Conservation (phyloP, 2,329 filamentous ascomycete genomes). For the Pseudodiploospora longispora region DNA sequence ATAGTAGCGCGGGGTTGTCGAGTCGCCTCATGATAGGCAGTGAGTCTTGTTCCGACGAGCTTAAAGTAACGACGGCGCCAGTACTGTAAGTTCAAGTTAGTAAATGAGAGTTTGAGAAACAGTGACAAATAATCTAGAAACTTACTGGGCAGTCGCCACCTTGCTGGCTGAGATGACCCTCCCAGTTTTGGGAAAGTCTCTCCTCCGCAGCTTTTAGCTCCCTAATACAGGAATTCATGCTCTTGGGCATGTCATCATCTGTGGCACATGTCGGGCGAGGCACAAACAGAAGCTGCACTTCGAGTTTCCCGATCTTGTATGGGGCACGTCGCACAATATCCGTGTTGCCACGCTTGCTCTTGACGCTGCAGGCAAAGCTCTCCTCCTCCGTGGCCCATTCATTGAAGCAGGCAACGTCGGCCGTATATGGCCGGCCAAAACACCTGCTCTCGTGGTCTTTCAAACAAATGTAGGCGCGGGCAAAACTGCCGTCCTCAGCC, state of each 20-base stretch:
- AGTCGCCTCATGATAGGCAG: constrained; percentile 92
- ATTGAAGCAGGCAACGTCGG: constrained; percentile 93
- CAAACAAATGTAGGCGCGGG: constrained; percentile 83
- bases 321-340: constrained; percentile 72
- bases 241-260: constrained; percentile 98
- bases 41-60: constrained; percentile 81
- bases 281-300: constrained; percentile 89
- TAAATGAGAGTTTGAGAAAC: not conserved
- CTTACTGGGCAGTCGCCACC: constrained; percentile 95
- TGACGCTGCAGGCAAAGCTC: constrained; percentile 72
- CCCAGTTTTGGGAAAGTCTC: constrained; percentile 67
- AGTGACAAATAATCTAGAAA: constrained; percentile 15
- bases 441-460: constrained; percentile 86
- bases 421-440: constrained; percentile 79
- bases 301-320: constrained; percentile 93
- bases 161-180: constrained; percentile 90
- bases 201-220: constrained; percentile 89
- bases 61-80: constrained; percentile 98
- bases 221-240: constrained; percentile 92
- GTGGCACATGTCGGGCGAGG: constrained; percentile 79
- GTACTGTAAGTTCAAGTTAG: constrained; percentile 48
- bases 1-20: constrained; percentile 94
- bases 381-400: constrained; percentile 93
- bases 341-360: constrained; percentile 77
- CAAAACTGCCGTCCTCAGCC: constrained; percentile 88